These are phyloP conservation scores for Cercis canadensis DNA, from an alignment of 306 rosid species.

Conservation along the genomic window DNA sequence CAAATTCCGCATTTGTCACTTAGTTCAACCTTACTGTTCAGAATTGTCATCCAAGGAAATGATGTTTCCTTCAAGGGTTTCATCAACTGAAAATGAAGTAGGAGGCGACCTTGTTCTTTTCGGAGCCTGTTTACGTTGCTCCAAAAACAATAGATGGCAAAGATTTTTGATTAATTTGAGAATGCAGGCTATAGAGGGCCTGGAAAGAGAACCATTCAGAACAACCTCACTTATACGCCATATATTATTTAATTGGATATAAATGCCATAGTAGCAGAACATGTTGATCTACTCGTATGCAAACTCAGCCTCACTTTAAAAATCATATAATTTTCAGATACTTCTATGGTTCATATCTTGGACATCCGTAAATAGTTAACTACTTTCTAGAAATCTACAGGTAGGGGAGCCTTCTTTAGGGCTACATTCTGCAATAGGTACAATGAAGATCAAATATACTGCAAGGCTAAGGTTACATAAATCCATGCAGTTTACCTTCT, in stretches of 20 bases:
- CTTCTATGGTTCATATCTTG: not conserved
- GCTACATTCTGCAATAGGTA: conserved; percentile 4
- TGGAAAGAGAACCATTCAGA: conserved; percentile 37
- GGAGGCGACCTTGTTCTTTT: conserved; percentile 91
- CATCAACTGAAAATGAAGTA: conserved; percentile 48
- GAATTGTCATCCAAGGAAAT: conserved; percentile 56
- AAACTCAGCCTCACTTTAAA: conserved; percentile 13
- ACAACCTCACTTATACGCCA: conserved; percentile 35
- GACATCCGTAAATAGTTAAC: not conserved
- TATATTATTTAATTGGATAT: conserved; percentile 15
- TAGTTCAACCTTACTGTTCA: no score
- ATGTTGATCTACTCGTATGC: not conserved
- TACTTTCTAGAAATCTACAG: conserved; percentile 4
- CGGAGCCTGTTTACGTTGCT: conserved; percentile 42
- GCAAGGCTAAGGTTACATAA: conserved; percentile 19
- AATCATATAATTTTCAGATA: not conserved
- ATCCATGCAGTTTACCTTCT: conserved; percentile 46
- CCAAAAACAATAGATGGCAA: conserved; percentile 35
- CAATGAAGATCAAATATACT: not conserved
- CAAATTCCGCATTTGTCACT: no score
- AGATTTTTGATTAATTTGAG: conserved; percentile 37
- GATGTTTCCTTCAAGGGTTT: conserved; percentile 53
- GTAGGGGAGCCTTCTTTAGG: conserved; percentile 14
- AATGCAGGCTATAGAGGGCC: conserved; percentile 43
- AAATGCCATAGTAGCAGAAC: conserved; percentile 11